Conservation (phyloP, 176 grass and related monocot species). For the Puya raimondii region DNA sequence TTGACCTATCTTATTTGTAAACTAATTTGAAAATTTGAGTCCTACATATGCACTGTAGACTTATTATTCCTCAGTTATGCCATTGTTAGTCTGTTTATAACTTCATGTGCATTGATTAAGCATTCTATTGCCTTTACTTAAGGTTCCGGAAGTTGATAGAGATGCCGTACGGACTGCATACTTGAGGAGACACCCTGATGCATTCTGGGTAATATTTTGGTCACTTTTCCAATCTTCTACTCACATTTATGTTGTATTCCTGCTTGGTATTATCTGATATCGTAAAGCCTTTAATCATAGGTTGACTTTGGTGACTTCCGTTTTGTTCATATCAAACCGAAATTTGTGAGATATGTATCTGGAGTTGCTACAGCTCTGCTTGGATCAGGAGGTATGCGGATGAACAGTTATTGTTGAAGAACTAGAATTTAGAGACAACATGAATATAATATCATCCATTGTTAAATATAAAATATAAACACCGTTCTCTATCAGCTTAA, state of each 20-base stretch:
- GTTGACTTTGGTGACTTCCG: conserved; percentile 95
- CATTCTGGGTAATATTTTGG: conserved; percentile 68
- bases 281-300: conserved; percentile 33
- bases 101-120: background rate
- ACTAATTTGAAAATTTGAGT: too few relatives aligned
- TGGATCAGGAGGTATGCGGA: conserved; percentile 71
- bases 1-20: too few relatives aligned
- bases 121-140: background rate
- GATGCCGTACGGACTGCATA: conserved; percentile 54
- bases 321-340: conserved; percentile 75
- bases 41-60: background rate
- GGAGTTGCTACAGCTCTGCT: conserved; percentile 84
- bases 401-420: too few relatives aligned
- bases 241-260: background rate
- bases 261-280: conserved; percentile 5
- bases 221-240: background rate
- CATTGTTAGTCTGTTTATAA: background rate
- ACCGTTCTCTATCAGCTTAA: too few relatives aligned
- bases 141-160: conserved; percentile 63
- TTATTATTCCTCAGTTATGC: background rate
- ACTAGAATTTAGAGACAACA: too few relatives aligned
- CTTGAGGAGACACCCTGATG: conserved; percentile 70
- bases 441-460: too few relatives aligned
- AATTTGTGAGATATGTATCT: conserved; percentile 69
- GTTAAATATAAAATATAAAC: too few relatives aligned